Conservation (phyloP, 2,329 filamentous ascomycete species). For the Alternaria gaisen region DNA sequence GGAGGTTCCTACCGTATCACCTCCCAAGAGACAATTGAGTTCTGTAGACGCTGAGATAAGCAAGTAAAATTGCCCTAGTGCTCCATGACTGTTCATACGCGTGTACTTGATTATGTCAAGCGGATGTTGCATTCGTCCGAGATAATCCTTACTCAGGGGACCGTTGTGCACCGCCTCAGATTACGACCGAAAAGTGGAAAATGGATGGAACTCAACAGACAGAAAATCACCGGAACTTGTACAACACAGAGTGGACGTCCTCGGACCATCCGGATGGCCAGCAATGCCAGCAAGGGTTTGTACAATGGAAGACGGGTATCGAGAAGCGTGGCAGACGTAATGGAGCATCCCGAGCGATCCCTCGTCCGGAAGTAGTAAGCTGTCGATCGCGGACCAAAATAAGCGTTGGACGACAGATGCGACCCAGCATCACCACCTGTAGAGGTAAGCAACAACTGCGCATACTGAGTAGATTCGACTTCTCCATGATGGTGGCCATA, state of each 20-base stretch:
- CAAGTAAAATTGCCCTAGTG: background rate
- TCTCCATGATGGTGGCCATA: background rate
- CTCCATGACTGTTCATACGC: background rate
- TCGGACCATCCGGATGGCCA: background rate
- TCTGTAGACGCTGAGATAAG: background rate
- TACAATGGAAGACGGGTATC: background rate
- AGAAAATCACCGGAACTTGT: background rate
- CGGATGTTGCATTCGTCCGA: background rate
- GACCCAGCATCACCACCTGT: background rate
- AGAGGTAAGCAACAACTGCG: background rate
- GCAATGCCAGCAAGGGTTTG: background rate
- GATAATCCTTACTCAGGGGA: background rate
- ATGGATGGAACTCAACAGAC: background rate
- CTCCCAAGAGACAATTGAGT: background rate
- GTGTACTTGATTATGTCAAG: background rate
- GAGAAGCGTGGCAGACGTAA: conserved; percentile 2
- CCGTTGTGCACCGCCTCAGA: conserved; percentile 1
- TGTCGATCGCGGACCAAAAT: conserved; percentile 6
- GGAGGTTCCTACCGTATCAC: background rate
- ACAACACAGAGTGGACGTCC: background rate
- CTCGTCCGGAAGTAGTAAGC: conserved; percentile 13
- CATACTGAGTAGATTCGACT: background rate
- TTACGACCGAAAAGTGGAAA: conserved; percentile 2
- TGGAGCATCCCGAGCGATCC: conserved; percentile 9
- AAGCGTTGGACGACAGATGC: background rate